phyloP scores from a whole-genome alignment of 2,329 filamentous ascomycete genomes.

The Colletotrichum falcatum region DNA sequence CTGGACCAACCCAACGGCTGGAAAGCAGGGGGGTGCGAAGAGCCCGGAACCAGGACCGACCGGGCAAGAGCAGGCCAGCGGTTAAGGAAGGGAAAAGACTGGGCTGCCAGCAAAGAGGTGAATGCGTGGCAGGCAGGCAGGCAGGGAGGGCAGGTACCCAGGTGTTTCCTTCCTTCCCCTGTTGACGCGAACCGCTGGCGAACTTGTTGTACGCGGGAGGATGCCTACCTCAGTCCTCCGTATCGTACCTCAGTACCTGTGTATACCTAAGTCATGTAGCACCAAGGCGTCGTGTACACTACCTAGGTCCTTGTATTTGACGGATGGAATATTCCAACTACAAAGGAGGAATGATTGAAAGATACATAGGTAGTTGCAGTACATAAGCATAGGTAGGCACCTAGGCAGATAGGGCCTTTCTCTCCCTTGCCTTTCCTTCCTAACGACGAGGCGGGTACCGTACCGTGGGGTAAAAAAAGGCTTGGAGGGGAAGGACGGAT shows the following conservation, averaged over 20 bases:
- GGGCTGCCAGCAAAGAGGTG: conserved; percentile 2
- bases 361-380: background rate
- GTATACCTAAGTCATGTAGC: background rate
- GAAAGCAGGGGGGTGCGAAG: conserved; percentile 13
- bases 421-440: background rate
- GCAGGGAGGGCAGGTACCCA: too few species aligned
- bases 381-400: too few species aligned
- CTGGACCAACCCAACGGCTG: conserved; percentile 19
- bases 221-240: background rate
- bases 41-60: conserved; percentile 32
- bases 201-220: background rate
- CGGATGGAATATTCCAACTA: background rate
- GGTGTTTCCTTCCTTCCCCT: background rate
- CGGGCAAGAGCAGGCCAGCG: conserved; percentile 23
- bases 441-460: conserved; percentile 8
- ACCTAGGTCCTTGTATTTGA: background rate
- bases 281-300: background rate
- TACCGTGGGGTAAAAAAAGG: conserved; percentile 26
- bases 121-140: conserved; percentile 8
- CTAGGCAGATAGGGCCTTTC: too few species aligned
- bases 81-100: conserved; percentile 7
- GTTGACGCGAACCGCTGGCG: conserved; percentile 22
- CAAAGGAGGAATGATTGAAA: background rate
- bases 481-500: conserved; percentile 8
- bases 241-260: background rate